Base-by-base conservation (phyloP, 208 protist species). In the Wallacemonas collosoma region DNA sequence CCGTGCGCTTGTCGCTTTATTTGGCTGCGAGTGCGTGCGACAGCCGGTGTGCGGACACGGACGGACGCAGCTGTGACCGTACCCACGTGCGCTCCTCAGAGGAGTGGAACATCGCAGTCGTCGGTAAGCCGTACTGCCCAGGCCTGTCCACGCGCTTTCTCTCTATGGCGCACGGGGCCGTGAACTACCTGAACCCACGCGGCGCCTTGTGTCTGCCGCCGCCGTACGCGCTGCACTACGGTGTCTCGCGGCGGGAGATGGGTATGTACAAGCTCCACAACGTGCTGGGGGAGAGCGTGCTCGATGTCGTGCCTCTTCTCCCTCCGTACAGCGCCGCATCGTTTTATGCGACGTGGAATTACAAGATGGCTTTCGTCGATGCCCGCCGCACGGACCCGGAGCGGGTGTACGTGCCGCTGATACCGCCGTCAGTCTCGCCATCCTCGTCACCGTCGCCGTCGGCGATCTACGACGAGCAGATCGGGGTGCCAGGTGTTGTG, bases 241-340 rank as follows among this genome's bases (percentile, higher is more conserved):
- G 63, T 1, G 72, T 73, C 50, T 67, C 71, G 43, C 50, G 17
- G 7, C 26, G 45, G 8, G 68, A 63, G 40, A 11, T 65, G 4
- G 11, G 2, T 47, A 50, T n/a, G 15, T 72, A 72, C 68, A 8
- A 26, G n/a, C n/a, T 35, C 9, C 54, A 77, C 67, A 81, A 77
- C 68, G 57, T 69, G 67, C 44, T 72, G 26, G 76, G 62, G 2
- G 51, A 36, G 45, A 72, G 65, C 55, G 14, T 76, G 71, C 67
- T 77, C 9, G 76, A 80, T 15, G 40, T 73, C 2, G 76, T 80
- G 57, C 72, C 62, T 47, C 72, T 81, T 17, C 68, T 68, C 26
- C 15, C 67, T 26, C 70, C 58, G 51, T 81, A 66, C 55, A 71
- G 66, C 12, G 41, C 45, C 6, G 51, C 26, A 3, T 41, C 45